Conservation (phyloP, 73 alveolate genomes). For the Paramecium sonneborni region DNA sequence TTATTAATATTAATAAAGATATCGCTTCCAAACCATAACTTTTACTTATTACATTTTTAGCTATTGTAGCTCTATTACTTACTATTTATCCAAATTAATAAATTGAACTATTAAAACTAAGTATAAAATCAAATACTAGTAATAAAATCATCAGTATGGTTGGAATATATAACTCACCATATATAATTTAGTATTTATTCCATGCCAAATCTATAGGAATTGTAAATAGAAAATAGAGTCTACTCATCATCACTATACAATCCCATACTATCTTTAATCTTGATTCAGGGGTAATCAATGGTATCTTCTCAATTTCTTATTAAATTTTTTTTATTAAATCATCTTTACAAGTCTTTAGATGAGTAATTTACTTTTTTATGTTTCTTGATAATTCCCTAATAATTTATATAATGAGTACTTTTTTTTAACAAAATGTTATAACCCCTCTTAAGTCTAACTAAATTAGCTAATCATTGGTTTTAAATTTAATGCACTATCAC, state of each 20-base stretch:
- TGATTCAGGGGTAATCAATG: conserved; percentile 23
- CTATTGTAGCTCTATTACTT: neutral
- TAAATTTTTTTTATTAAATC: neutral
- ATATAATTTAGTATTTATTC: neutral
- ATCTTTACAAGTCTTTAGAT: neutral
- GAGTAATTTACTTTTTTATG: neutral
- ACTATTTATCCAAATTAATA: conserved; percentile 51
- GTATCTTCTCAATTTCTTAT: neutral
- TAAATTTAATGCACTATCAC: neutral
- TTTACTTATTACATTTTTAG: neutral
- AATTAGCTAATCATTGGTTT: conserved; percentile 50
- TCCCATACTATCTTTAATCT: conserved; percentile 43
- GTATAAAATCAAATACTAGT: neutral
- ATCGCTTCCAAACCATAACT: conserved; percentile 22
- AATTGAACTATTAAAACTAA: conserved; percentile 32
- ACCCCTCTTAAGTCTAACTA: neutral
- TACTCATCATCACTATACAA: neutral
- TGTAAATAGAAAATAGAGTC: conserved; percentile 17
- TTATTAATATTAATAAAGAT: neutral
- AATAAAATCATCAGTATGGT: neutral
- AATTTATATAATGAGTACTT: neutral
- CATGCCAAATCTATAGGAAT: conserved; percentile 49
- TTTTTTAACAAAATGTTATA: neutral
- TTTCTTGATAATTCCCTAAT: neutral
- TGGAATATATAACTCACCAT: neutral